Evolutionary conservation across 164 flowering plant genomes (phyloP).

Genomic region (Umbellularia californica): DNA sequence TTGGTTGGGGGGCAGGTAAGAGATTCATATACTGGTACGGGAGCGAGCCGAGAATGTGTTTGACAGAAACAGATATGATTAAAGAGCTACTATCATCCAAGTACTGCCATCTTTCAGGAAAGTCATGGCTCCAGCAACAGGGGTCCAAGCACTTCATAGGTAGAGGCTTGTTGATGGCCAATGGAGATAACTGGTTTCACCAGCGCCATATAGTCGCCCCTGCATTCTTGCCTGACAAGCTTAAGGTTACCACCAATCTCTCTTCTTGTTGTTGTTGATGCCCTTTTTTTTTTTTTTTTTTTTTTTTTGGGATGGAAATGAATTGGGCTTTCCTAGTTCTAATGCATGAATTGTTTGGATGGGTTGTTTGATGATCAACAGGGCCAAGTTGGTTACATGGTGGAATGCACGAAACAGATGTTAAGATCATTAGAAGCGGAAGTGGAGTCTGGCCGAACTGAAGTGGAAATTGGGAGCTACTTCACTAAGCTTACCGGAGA

Average conservation of each 20-base stretch:
- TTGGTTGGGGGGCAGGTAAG: slow-evolving; percentile 44
- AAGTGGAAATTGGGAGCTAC: slow-evolving; percentile 73
- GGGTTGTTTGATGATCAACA: not conserved
- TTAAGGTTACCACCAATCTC: slow-evolving; percentile 47
- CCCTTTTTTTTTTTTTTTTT: not conserved
- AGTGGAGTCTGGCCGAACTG: slow-evolving; percentile 41
- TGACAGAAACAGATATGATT: slow-evolving; percentile 66
- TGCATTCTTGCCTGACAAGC: slow-evolving; percentile 76
- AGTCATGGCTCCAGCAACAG: slow-evolving; percentile 79
- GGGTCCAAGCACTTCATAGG: slow-evolving; percentile 84
- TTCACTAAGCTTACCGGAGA: slow-evolving; percentile 73
- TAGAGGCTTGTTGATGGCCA: slow-evolving; percentile 80
- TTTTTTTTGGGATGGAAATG: not conserved
- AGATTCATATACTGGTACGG: slow-evolving; percentile 86
- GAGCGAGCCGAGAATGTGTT: slow-evolving; percentile 81
- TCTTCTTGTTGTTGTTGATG: slow-evolving; percentile 5
- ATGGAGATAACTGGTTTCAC: slow-evolving; percentile 82
- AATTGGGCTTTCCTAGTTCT: not conserved
- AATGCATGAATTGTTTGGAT: not conserved
- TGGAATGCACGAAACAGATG: slow-evolving; percentile 69
- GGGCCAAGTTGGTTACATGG: slow-evolving; percentile 69
- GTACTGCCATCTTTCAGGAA: slow-evolving; percentile 58
- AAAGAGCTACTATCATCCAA: slow-evolving; percentile 64
- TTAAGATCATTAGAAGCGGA: slow-evolving; percentile 38
- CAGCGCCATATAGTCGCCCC: slow-evolving; percentile 87